Evolutionary conservation across 108 stramenopile species (phyloP).

Genomic region (Nitzschia putrida): DNA sequence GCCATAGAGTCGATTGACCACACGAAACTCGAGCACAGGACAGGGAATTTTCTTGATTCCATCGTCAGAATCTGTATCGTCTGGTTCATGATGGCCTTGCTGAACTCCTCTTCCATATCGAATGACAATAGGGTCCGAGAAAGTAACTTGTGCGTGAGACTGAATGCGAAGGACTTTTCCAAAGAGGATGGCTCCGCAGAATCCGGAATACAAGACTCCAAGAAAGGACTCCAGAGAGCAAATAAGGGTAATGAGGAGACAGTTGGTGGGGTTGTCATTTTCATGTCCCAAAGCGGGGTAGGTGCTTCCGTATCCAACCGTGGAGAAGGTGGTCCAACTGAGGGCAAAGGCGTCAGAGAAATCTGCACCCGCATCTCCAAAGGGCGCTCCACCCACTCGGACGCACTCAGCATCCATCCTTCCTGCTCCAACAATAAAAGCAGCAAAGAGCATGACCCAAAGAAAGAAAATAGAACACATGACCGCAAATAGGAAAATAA

Average conservation of each 20-base stretch:
- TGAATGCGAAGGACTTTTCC: slow-evolving; percentile 78
- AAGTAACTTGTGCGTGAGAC: slow-evolving; percentile 66
- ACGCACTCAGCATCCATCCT: slow-evolving; percentile 44
- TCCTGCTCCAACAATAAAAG: slow-evolving; percentile 39
- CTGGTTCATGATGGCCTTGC: slow-evolving; percentile 19
- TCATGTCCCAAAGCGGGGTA: slow-evolving; percentile 61
- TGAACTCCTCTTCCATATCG: slow-evolving; percentile 67
- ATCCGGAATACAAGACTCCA: slow-evolving; percentile 73
- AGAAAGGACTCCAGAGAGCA: slow-evolving; percentile 72
- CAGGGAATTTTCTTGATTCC: slow-evolving; percentile 57
- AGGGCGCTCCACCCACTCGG: slow-evolving; percentile 33
- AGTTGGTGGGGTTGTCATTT: slow-evolving; percentile 44
- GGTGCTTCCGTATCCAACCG: slow-evolving; percentile 72
- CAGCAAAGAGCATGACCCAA: slow-evolving; percentile 41
- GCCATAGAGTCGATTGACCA: slow-evolving; percentile 72
- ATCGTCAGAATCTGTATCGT: slow-evolving; percentile 27
- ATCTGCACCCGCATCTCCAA: slow-evolving; percentile 16
- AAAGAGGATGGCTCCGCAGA: slow-evolving; percentile 78
- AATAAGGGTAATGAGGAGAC: slow-evolving; percentile 56
- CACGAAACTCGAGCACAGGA: slow-evolving; percentile 75
- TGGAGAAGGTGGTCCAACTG: slow-evolving; percentile 78
- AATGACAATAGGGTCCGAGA: slow-evolving; percentile 75
- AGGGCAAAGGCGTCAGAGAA: slow-evolving; percentile 72
- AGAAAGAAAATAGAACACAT: slow-evolving; percentile 47
- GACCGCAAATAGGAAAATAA: slow-evolving; percentile 45